These are phyloP conservation scores for Citrullus mucosospermus DNA, from an alignment of 306 rosid genomes.

Conservation along the genomic window DNA sequence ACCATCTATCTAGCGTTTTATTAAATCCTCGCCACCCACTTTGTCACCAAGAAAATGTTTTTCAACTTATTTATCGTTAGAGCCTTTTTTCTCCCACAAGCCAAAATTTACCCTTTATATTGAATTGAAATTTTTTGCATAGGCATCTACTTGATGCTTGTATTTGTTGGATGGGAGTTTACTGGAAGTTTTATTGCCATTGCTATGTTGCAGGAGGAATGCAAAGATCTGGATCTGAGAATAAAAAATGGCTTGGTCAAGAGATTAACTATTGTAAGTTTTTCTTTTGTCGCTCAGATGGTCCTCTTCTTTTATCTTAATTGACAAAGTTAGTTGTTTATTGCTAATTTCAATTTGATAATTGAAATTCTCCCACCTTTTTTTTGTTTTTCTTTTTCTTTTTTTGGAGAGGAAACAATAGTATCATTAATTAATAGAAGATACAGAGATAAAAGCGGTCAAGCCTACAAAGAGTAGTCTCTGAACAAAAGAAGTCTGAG, in stretches of 20 bases:
- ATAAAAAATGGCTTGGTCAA: slow-evolving; percentile 49
- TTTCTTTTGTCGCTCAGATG: background rate
- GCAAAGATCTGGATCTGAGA: slow-evolving; percentile 56
- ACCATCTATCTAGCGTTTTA: background rate
- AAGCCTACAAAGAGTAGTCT: too few relatives aligned
- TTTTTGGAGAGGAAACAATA: background rate
- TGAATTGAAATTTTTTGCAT: background rate
- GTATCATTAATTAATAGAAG: background rate
- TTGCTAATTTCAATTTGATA: background rate
- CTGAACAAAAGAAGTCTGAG: too few relatives aligned
- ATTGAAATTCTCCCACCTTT: background rate
- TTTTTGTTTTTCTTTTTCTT: background rate
- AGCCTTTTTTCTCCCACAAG: background rate
- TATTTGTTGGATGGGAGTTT: slow-evolving; percentile 3
- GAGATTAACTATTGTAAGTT: slow-evolving; percentile 52
- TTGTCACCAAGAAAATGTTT: background rate
- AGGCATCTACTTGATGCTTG: background rate
- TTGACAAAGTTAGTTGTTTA: background rate
- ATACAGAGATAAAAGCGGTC: too few relatives aligned
- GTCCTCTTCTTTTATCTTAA: background rate
- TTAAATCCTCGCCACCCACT: background rate
- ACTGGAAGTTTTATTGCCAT: slow-evolving; percentile 5
- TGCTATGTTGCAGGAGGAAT: slow-evolving; percentile 58
- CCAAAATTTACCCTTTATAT: background rate
- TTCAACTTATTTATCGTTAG: background rate